These are phyloP conservation scores for Lentinula sp. DNA, from an alignment of 768 basidiomycete species.

Conservation along the genomic window DNA sequence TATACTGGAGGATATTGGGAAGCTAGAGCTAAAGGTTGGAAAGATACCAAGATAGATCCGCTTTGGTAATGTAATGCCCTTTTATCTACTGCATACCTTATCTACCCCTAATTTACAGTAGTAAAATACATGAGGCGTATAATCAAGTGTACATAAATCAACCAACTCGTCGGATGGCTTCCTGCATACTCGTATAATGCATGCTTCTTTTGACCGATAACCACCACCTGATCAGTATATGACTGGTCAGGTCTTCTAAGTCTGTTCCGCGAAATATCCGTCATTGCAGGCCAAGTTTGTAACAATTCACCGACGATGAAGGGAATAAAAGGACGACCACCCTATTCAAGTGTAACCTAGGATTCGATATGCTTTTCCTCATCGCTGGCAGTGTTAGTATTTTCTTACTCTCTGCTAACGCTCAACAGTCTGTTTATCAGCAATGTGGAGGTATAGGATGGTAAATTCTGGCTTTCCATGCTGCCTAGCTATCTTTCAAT, in stretches of 20 bases:
- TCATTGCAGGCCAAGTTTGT: background rate
- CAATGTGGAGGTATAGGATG: constrained; percentile 50
- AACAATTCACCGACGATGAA: background rate
- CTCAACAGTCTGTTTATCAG: constrained; percentile 34
- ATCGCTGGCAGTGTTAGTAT: constrained; percentile 16
- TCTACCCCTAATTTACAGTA: background rate
- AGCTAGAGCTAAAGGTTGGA: constrained; percentile 59
- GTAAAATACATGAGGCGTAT: background rate
- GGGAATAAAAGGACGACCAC: background rate
- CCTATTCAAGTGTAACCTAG: background rate
- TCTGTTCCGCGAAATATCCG: background rate
- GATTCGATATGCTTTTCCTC: constrained; percentile 4
- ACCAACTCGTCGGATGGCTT: background rate
- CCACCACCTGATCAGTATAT: background rate
- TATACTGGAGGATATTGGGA: constrained; percentile 87
- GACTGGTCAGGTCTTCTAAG: background rate
- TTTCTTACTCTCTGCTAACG: constrained; percentile 15
- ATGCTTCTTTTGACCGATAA: background rate
- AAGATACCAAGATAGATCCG: constrained; percentile 36
- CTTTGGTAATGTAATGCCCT: constrained; percentile 50
- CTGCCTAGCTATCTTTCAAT: background rate
- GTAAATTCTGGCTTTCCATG: constrained; percentile 15
- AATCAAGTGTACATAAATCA: background rate
- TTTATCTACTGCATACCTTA: background rate
- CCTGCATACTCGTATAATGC: background rate